phyloP scores from a whole-genome alignment of 176 grass and related monocot species.

The Paspalum vaginatum region DNA sequence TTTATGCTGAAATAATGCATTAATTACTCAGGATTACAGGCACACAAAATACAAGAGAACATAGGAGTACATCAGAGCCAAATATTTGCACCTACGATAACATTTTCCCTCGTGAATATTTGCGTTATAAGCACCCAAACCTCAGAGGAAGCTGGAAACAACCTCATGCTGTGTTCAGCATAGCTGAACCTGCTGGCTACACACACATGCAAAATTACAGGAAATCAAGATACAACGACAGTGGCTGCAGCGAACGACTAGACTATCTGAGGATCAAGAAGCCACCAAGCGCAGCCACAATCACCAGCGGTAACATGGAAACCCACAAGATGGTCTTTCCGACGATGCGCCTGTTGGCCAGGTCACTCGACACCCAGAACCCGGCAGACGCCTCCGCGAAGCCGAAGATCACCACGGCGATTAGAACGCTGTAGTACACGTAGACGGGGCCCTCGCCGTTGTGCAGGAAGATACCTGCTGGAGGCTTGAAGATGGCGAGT shows the following conservation, averaged over 20 bases:
- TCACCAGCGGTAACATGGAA: not conserved
- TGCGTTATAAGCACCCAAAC: no score
- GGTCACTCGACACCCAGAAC: not conserved
- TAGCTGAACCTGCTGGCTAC: no score
- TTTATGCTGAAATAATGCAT: no score
- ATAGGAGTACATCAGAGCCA: no score
- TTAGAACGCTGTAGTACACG: constrained; percentile 22
- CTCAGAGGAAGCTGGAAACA: no score
- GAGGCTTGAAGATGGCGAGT: not conserved
- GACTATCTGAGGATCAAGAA: not conserved
- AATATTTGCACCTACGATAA: no score
- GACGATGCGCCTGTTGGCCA: not conserved
- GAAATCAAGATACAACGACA: constrained; percentile 27
- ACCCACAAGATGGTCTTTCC: not conserved
- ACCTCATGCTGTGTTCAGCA: no score
- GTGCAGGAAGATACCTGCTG: constrained; percentile 9
- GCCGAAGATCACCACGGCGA: not conserved
- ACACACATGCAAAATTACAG: constrained; percentile 1
- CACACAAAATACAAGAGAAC: no score
- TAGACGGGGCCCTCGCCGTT: not conserved
- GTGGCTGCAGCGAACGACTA: constrained; percentile 10
- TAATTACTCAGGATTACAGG: no score
- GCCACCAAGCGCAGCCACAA: constrained; percentile 1
- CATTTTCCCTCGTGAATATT: no score
- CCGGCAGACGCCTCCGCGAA: not conserved